Percentiles rank a stretch among this genome's conserved stretches.
These are phyloP conservation scores for Orbilia brochopaga DNA, from an alignment of 2,329 filamentous ascomycete species.

Conservation along the genomic window DNA sequence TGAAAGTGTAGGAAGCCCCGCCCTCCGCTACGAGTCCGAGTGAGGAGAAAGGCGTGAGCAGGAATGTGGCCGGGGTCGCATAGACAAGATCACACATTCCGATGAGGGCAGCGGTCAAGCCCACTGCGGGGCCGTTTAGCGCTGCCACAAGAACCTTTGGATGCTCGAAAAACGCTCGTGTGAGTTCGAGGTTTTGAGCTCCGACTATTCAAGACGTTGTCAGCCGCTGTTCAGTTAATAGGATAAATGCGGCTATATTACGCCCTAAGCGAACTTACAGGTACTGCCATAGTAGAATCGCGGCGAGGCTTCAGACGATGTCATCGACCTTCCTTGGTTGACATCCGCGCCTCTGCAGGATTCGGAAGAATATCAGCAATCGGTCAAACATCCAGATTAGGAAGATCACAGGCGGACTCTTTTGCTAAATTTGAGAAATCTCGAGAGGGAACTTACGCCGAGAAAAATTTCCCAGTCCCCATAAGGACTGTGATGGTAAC, in stretches of 20 bases:
- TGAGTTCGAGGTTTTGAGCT: constrained; percentile 85
- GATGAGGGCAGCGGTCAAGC: constrained; percentile 81
- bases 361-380: constrained; percentile 9
- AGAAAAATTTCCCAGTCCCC: constrained; percentile 81
- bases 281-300: constrained; percentile 36
- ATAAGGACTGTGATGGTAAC: constrained; percentile 84
- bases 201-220: constrained; percentile 74
- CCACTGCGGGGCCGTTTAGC: constrained; percentile 89
- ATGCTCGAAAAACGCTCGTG: constrained; percentile 88
- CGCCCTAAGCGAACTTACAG: constrained; percentile 22
- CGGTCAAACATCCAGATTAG: neutral
- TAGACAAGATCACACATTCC: constrained; percentile 93
- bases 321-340: constrained; percentile 29
- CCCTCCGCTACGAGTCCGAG: constrained; percentile 91
- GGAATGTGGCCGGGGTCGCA: constrained; percentile 65
- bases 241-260: neutral
- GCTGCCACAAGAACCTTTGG: constrained; percentile 91
- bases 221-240: no score
- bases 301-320: constrained; percentile 24
- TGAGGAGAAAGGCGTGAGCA: constrained; percentile 89
- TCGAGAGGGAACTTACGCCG: constrained; percentile 74
- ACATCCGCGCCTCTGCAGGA: constrained; percentile 47
- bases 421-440: no score
- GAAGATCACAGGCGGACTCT: no score
- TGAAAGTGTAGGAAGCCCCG: constrained; percentile 77